These are phyloP conservation scores for Corchorus olitorius DNA, from an alignment of 345 rosid species.

Conservation along the genomic window DNA sequence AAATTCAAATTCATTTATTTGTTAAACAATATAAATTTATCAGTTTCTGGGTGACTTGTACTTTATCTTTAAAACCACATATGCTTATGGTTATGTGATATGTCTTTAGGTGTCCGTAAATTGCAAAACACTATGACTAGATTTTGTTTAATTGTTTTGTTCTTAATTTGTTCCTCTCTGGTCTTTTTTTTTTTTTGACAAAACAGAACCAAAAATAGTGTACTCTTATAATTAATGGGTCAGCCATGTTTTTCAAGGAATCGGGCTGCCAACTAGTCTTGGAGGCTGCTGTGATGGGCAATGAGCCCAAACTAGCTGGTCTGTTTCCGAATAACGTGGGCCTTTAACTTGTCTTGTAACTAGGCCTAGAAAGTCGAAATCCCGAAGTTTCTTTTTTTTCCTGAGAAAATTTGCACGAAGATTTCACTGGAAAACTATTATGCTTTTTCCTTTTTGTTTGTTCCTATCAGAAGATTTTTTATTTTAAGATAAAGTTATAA, in stretches of 20 bases:
- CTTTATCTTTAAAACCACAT: no score
- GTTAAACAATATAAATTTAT: no score
- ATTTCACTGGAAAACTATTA: neutral
- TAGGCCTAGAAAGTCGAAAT: neutral
- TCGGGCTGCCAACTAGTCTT: neutral
- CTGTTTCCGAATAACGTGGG: neutral
- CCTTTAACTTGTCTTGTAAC: neutral
- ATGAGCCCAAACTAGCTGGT: neutral
- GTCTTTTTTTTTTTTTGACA: neutral
- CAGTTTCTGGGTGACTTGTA: no score
- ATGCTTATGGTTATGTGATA: neutral
- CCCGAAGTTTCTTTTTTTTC: no score
- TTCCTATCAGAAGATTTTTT: no score
- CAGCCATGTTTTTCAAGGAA: neutral
- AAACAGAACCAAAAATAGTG: neutral
- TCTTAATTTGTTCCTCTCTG: neutral
- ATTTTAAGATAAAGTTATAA: no score
- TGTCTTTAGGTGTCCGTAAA: no score
- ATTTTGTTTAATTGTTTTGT: no score
- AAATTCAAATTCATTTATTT: no score
- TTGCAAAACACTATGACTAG: no score
- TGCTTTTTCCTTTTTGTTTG: neutral
- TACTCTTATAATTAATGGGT: neutral
- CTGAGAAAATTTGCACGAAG: neutral
- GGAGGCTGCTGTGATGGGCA: neutral